These are phyloP conservation scores for Ceratobasidium papillatum DNA, from an alignment of 1,284 basidiomycete genomes.

Conservation along the genomic window DNA sequence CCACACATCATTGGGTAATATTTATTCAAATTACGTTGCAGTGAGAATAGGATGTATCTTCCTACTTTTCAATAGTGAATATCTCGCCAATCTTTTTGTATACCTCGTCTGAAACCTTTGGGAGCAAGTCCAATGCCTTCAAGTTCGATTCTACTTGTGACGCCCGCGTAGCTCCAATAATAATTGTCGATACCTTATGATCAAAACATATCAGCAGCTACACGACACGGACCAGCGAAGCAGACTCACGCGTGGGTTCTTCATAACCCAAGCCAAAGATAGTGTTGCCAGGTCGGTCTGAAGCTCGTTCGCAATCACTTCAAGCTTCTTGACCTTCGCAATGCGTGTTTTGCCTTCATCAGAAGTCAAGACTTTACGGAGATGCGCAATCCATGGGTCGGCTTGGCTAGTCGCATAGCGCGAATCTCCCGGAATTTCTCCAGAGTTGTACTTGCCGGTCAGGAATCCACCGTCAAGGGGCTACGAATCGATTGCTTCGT, in stretches of 20 bases:
- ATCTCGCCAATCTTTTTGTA: conserved; percentile 72
- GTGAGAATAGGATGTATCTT: background rate
- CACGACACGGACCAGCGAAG: background rate
- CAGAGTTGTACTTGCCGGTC: conserved; percentile 37
- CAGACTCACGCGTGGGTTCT: conserved; percentile 65
- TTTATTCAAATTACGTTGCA: background rate
- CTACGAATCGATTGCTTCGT: background rate
- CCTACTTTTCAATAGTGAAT: conserved; percentile 57
- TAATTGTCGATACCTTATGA: conserved; percentile 66
- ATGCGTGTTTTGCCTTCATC: conserved; percentile 31
- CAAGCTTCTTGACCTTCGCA: conserved; percentile 28
- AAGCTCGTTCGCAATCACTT: conserved; percentile 19
- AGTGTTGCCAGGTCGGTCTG: conserved; percentile 52
- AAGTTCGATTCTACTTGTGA: conserved; percentile 74
- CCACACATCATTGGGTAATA: background rate
- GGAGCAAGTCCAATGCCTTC: conserved; percentile 73
- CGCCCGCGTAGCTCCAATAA: conserved; percentile 68
- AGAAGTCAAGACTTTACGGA: conserved; percentile 15
- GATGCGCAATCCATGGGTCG: conserved; percentile 24
- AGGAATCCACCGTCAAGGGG: conserved; percentile 33
- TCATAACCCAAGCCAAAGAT: conserved; percentile 79
- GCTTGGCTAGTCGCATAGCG: conserved; percentile 25
- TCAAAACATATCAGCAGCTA: background rate
- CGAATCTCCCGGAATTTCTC: conserved; percentile 25
- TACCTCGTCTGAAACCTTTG: conserved; percentile 71